A percentile compares a stretch with the other conserved stretches of the same genome.
phyloP scores from a whole-genome alignment of 1,139 yeast genomes.

The Hansenula sp. region DNA sequence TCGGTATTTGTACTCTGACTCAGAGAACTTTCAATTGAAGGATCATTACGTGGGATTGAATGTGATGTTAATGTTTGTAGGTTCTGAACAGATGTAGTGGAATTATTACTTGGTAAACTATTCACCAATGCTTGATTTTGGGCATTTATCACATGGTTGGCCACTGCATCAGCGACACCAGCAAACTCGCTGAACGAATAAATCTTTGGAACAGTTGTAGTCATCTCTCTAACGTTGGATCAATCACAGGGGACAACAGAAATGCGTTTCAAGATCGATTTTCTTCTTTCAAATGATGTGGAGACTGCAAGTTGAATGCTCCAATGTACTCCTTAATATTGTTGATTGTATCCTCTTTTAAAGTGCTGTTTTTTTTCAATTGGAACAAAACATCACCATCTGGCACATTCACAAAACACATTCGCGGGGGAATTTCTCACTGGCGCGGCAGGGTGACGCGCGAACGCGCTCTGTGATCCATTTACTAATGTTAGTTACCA shows the following conservation, averaged over 20 bases:
- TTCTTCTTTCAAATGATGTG: no score
- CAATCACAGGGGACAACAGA: not conserved
- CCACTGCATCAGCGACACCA: conserved; percentile 94
- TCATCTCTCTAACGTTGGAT: conserved; percentile 41
- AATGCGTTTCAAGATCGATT: no score
- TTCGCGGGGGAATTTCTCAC: no score
- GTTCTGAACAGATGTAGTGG: conserved; percentile 1
- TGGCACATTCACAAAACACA: no score
- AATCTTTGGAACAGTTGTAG: conserved; percentile 88
- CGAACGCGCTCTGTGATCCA: no score
- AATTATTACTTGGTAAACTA: conserved; percentile 9
- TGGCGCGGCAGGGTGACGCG: no score
- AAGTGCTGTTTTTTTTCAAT: no score
- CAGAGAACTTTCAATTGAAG: not conserved
- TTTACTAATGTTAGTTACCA: not conserved
- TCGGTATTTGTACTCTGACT: not conserved
- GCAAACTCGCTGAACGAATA: conserved; percentile 86
- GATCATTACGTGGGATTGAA: conserved; percentile 2
- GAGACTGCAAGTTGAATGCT: no score
- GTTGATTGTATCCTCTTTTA: no score
- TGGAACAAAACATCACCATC: no score
- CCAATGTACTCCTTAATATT: no score
- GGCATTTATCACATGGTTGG: conserved; percentile 78
- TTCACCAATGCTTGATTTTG: conserved; percentile 48
- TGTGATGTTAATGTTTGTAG: conserved; percentile 8